Percentiles rank a stretch among this genome's conserved stretches.
Conservation (phyloP, 1,139 yeast genomes). For the Geotrichum klebahnii region DNA sequence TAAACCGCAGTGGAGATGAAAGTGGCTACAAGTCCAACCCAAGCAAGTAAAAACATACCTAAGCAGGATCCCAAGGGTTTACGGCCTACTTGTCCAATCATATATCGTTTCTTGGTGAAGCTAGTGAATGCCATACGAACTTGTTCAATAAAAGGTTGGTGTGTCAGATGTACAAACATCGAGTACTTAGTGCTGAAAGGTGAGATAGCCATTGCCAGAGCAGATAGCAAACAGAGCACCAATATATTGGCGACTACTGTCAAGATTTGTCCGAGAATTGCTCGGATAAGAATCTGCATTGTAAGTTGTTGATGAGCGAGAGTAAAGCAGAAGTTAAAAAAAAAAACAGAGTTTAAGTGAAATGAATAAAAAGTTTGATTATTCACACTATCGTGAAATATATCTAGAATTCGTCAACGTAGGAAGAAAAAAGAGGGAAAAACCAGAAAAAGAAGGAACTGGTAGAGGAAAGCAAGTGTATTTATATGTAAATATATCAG, state of each 20-base stretch:
- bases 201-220: constrained; percentile 17
- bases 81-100: constrained; percentile 23
- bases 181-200: constrained; percentile 20
- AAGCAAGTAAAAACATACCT: constrained; percentile 13
- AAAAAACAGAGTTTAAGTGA: no score
- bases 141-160: constrained; percentile 21
- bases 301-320: no score
- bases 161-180: constrained; percentile 11
- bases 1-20: constrained; percentile 20
- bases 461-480: no score
- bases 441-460: no score
- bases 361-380: no score
- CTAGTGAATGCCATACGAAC: constrained; percentile 19
- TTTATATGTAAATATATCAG: no score
- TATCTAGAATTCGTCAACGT: no score
- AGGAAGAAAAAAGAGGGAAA: no score
- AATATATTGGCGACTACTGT: constrained; percentile 18
- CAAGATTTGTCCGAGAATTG: constrained; percentile 20
- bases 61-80: constrained; percentile 17
- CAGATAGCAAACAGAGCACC: constrained; percentile 12
- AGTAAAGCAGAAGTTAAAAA: no score
- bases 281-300: constrained; percentile 18
- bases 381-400: no score
- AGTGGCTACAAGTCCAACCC: constrained; percentile 14
- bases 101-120: constrained; percentile 21